Percentiles rank a stretch among this genome's conserved stretches.
phyloP scores from a whole-genome alignment of 257 asterid species.

The Plantago major region DNA sequence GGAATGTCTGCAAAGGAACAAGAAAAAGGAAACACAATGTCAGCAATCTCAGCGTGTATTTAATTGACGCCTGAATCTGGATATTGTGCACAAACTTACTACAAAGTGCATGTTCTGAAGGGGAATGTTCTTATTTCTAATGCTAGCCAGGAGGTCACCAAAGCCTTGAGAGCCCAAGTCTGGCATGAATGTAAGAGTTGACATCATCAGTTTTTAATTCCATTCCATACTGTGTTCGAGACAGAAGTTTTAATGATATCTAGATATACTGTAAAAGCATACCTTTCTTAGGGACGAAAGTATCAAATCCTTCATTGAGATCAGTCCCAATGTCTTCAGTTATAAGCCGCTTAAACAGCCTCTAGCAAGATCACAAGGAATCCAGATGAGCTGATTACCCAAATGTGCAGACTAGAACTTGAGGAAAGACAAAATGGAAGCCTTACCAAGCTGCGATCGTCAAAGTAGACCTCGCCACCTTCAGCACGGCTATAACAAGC shows the following conservation, averaged over 20 bases:
- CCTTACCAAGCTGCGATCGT: constrained; percentile 93
- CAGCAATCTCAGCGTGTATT: constrained; percentile 20
- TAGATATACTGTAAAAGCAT: constrained; percentile 20
- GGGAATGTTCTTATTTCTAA: constrained; percentile 74
- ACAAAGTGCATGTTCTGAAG: constrained; percentile 98
- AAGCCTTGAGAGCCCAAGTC: constrained; percentile 95
- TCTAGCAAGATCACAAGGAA: constrained; percentile 42
- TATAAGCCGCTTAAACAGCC: constrained; percentile 88
- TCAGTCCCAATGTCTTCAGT: constrained; percentile 86
- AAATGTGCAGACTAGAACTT: constrained; percentile 9
- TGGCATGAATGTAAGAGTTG: constrained; percentile 34
- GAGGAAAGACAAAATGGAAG: constrained; percentile 20
- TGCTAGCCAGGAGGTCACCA: constrained; percentile 84
- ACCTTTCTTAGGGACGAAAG: constrained; percentile 81
- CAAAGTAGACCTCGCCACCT: constrained; percentile 92
- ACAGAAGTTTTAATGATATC: constrained; percentile 12
- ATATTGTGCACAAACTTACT: constrained; percentile 48
- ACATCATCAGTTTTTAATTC: constrained; percentile 21
- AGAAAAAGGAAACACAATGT: constrained; percentile 25
- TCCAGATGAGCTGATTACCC: constrained; percentile 14
- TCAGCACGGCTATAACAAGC: constrained; percentile 93
- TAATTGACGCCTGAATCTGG: constrained; percentile 18
- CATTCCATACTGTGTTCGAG: constrained; percentile 13
- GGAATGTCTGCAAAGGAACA: constrained; percentile 68
- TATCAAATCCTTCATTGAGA: constrained; percentile 87